These are phyloP conservation scores for Starmerella scarabaei DNA, from an alignment of 805 yeast species.

Conservation along the genomic window DNA sequence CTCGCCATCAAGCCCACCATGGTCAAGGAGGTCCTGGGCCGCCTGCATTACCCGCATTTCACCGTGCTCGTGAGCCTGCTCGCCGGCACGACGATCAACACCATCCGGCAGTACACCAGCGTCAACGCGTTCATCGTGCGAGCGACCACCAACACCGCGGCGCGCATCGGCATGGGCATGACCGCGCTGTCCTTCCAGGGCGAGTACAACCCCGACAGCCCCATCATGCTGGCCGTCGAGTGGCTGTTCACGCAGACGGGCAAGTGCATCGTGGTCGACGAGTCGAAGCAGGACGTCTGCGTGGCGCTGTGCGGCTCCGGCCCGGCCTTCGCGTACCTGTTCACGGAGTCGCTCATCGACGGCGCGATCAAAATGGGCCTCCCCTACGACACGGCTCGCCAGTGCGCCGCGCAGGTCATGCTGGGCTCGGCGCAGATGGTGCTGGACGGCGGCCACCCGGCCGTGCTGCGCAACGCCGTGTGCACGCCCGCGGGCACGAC, in stretches of 20 bases:
- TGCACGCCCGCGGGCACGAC: slow-evolving; percentile 99
- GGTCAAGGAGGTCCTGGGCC: slow-evolving; percentile 46
- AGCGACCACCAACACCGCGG: slow-evolving; percentile 98
- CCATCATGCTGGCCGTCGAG: slow-evolving; percentile 26
- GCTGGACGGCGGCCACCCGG: slow-evolving; percentile 76
- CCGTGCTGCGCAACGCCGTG: slow-evolving; percentile 69
- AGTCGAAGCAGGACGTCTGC: slow-evolving; percentile 91
- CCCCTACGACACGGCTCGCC: slow-evolving; percentile 68
- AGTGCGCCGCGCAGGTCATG: slow-evolving; percentile 84
- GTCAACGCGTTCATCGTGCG: slow-evolving; percentile 47
- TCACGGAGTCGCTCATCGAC: slow-evolving; percentile 85
- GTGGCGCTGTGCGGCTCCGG: slow-evolving; percentile 94
- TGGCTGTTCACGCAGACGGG: slow-evolving; percentile 35
- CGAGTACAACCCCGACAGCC: slow-evolving; percentile 23
- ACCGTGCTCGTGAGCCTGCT: slow-evolving; percentile 64
- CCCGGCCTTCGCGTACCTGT: slow-evolving; percentile 81
- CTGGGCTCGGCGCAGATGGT: slow-evolving; percentile 92
- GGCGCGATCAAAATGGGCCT: slow-evolving; percentile 93
- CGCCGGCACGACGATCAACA: slow-evolving; percentile 84
- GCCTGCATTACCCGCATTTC: slow-evolving; percentile 34
- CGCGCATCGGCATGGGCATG: slow-evolving; percentile 83
- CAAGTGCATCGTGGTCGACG: slow-evolving; percentile 35
- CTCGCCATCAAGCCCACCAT: slow-evolving; percentile 83
- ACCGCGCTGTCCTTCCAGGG: slow-evolving; percentile 80
- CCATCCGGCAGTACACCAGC: slow-evolving; percentile 34